A percentile compares a stretch with the other conserved stretches of the same genome.
Conservation (phyloP, 305 asterid genomes). For the Fraxinus ornus region DNA sequence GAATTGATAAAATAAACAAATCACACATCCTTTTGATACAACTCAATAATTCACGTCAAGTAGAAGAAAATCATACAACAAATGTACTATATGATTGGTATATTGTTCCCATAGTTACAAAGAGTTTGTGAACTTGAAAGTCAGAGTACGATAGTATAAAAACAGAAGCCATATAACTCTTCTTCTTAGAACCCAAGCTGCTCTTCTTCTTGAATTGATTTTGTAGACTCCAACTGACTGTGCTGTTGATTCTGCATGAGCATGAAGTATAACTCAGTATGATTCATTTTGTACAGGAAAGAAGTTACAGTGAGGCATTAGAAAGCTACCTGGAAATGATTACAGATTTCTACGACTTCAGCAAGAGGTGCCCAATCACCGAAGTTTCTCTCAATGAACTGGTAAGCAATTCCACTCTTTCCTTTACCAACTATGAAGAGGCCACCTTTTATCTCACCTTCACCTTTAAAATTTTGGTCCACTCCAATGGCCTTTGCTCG, state of each 20-base stretch:
- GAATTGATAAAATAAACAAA: neutral
- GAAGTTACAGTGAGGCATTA: slow-evolving; percentile 11
- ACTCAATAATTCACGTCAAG: neutral
- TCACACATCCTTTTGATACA: neutral
- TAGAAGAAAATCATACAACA: slow-evolving; percentile 6
- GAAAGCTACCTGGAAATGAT: slow-evolving; percentile 56
- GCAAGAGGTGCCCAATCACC: slow-evolving; percentile 40
- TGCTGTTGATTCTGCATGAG: slow-evolving; percentile 33
- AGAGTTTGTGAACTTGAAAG: slow-evolving; percentile 13
- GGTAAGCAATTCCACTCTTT: slow-evolving; percentile 44
- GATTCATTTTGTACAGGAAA: slow-evolving; percentile 27
- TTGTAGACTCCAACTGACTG: slow-evolving; percentile 21
- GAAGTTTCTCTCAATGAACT: slow-evolving; percentile 52
- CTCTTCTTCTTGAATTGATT: slow-evolving; percentile 30
- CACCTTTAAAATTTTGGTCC: slow-evolving; percentile 49
- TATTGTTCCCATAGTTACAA: neutral
- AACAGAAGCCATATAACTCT: neutral
- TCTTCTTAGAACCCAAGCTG: slow-evolving; percentile 9
- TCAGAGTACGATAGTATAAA: neutral
- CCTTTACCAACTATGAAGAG: slow-evolving; percentile 49
- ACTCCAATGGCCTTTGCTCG: slow-evolving; percentile 46
- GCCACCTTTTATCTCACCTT: slow-evolving; percentile 58
- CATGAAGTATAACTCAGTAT: slow-evolving; percentile 17
- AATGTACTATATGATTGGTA: slow-evolving; percentile 13
- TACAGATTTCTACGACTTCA: slow-evolving; percentile 65